Conservation (phyloP, 2,329 filamentous ascomycete genomes). For the Ophiostoma sp. region DNA sequence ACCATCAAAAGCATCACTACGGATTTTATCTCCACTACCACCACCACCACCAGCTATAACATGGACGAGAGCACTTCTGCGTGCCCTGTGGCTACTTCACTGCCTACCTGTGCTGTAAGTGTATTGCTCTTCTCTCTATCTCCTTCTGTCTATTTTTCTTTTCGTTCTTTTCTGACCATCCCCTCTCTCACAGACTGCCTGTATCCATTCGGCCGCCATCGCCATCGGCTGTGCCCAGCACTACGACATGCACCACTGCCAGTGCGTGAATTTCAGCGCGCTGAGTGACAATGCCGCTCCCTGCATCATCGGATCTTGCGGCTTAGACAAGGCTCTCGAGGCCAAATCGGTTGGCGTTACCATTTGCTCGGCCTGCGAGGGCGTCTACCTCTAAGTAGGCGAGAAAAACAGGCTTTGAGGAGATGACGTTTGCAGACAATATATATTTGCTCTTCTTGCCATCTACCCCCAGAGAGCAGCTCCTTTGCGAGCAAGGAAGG, state of each 20-base stretch:
- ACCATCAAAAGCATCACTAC: neutral
- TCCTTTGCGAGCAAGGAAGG: neutral
- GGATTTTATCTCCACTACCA: no score
- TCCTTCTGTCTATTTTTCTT: neutral
- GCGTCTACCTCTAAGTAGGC: neutral
- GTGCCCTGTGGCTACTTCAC: neutral
- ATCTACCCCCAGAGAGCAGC: neutral
- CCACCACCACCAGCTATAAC: neutral
- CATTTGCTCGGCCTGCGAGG: slow-evolving; percentile 11
- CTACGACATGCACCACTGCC: neutral
- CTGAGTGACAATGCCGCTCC: neutral
- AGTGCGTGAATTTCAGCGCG: neutral
- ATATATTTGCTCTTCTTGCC: neutral
- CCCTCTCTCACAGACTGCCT: neutral
- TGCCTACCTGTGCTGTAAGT: neutral
- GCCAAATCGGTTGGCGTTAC: neutral
- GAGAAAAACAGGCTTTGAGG: neutral
- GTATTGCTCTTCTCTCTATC: neutral
- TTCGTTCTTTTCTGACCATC: neutral
- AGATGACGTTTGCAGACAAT: neutral
- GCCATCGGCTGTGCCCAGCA: neutral
- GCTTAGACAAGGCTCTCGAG: neutral
- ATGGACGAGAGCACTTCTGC: neutral
- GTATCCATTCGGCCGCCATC: neutral
- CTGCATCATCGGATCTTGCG: neutral